Percentiles rank a stretch among this genome's conserved stretches.
Conservation (phyloP, 1,284 basidiomycete genomes). For the Wolfiporia cocos region DNA sequence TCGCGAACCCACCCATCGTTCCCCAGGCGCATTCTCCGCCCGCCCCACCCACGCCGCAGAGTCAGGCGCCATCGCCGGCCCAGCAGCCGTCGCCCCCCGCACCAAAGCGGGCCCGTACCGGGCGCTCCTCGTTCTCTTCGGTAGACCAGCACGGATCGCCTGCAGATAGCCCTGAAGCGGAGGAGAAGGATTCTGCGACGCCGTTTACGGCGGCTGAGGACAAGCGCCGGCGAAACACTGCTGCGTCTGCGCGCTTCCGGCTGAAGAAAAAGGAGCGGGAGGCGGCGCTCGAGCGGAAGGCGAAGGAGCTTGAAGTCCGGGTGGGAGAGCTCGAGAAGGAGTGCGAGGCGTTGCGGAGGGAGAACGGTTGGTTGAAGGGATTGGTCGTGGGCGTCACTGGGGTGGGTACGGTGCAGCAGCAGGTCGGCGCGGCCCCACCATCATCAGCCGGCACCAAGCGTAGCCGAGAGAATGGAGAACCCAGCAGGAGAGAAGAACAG, state of each 20-base stretch:
- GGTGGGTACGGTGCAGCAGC: constrained; percentile 35
- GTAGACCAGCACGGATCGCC: constrained; percentile 13
- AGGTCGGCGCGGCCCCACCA: constrained; percentile 2
- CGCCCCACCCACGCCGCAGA: constrained; percentile 14
- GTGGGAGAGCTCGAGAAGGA: constrained; percentile 85
- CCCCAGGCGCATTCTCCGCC: constrained; percentile 15
- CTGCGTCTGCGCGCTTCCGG: constrained; percentile 95
- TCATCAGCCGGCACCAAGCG: constrained; percentile 4
- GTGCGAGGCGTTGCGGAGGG: constrained; percentile 84
- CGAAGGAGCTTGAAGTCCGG: constrained; percentile 85
- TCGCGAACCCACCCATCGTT: constrained; percentile 4
- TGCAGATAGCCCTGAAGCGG: constrained; percentile 19
- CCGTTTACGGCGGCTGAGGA: constrained; percentile 63
- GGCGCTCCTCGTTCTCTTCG: constrained; percentile 39
- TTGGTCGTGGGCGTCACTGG: constrained; percentile 87
- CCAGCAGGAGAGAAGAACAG: constrained; percentile 1
- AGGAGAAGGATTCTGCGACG: constrained; percentile 27
- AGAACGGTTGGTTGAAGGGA: constrained; percentile 95
- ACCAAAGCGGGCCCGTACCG: constrained; percentile 49
- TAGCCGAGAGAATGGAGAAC: constrained; percentile 6
- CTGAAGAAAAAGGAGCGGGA: constrained; percentile 99
- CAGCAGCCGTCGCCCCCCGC: constrained; percentile 28
- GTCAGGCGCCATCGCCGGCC: constrained; percentile 14
- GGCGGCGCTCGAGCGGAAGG: constrained; percentile 83
- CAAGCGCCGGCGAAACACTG: constrained; percentile 93